Conservation (phyloP, 164 flowering plant genomes). For the Magnolia kwangsiensis region DNA sequence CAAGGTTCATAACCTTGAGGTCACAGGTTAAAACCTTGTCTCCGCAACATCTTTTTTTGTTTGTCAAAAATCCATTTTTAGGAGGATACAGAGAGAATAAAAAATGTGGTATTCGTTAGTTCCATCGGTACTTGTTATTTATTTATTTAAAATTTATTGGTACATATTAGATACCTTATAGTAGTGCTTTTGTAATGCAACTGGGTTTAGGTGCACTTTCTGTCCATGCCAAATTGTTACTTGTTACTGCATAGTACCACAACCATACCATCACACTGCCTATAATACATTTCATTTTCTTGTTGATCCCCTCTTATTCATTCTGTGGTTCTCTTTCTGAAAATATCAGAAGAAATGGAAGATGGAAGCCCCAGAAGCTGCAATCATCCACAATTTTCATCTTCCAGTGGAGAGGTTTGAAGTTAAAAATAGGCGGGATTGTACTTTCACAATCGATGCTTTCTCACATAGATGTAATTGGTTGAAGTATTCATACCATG, state of each 20-base stretch:
- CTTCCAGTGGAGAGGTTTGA: slow-evolving; percentile 89
- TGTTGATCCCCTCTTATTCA: neutral
- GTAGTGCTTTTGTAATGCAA: too few relatives aligned
- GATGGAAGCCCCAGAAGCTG: slow-evolving; percentile 67
- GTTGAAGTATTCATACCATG: neutral
- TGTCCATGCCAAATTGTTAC: neutral
- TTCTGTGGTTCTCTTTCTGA: neutral
- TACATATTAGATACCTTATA: too few relatives aligned
- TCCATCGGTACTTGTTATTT: too few relatives aligned
- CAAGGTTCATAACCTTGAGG: too few relatives aligned
- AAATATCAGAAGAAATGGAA: slow-evolving; percentile 35
- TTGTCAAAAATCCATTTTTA: too few relatives aligned
- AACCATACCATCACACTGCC: neutral
- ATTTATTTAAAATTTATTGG: too few relatives aligned
- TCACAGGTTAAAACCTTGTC: too few relatives aligned
- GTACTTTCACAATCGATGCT: neutral
- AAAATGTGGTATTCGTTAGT: too few relatives aligned
- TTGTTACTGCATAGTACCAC: neutral
- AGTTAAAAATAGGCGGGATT: slow-evolving; percentile 63
- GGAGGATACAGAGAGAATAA: too few relatives aligned
- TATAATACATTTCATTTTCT: neutral
- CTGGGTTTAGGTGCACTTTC: too few relatives aligned
- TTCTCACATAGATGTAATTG: neutral
- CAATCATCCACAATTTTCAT: slow-evolving; percentile 60
- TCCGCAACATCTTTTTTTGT: too few relatives aligned